A percentile compares a stretch with the other conserved stretches of the same genome.
phyloP scores from a whole-genome alignment of 2,329 filamentous ascomycete species.

The Nannizzia gypsea region DNA sequence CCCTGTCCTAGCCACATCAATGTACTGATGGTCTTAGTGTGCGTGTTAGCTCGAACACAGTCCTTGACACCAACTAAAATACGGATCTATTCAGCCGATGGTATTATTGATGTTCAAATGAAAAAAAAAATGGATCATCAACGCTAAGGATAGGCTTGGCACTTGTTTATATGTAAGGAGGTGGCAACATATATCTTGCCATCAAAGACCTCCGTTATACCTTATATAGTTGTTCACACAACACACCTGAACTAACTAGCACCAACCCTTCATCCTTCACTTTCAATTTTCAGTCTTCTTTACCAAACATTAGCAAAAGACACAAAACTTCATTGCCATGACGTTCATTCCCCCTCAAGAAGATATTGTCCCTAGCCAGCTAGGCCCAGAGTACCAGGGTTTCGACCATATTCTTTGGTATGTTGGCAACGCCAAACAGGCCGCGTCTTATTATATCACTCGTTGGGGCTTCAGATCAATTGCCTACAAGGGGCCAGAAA shows the following conservation, averaged over 20 bases:
- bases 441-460: conserved; percentile 69
- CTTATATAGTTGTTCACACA: no score
- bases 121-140: neutral
- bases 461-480: conserved; percentile 70
- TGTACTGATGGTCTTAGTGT: neutral
- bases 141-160: neutral
- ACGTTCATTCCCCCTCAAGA: neutral
- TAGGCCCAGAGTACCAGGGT: conserved; percentile 34
- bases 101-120: neutral
- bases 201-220: neutral
- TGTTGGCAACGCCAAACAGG: conserved; percentile 88
- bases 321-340: neutral
- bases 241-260: no score
- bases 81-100: neutral
- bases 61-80: neutral
- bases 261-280: neutral
- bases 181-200: neutral
- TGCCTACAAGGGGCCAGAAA: conserved; percentile 77
- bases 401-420: conserved; percentile 90
- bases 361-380: conserved; percentile 16
- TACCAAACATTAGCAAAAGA: neutral
- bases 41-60: neutral
- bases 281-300: neutral
- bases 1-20: neutral
- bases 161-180: neutral